phyloP scores from a whole-genome alignment of 495 filamentous ascomycete species.

The Annulohypoxylon stygium region DNA sequence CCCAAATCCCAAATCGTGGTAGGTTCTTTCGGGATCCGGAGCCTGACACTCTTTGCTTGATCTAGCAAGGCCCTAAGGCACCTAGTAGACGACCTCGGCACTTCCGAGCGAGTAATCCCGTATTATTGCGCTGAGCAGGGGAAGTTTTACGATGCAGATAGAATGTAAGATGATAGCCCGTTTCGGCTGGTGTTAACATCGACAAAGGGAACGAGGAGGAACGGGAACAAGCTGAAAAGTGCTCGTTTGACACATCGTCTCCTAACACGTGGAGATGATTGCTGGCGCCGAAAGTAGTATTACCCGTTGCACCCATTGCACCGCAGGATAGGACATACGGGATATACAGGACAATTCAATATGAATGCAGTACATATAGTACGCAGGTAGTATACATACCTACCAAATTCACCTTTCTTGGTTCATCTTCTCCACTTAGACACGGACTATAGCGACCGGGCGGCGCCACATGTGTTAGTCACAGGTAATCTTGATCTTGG shows the following conservation, averaged over 20 bases:
- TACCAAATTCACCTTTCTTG: slow-evolving; percentile 11
- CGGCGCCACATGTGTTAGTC: slow-evolving; percentile 11
- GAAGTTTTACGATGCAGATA: neutral
- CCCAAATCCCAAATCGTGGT: slow-evolving; percentile 9
- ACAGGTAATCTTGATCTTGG: slow-evolving; percentile 29
- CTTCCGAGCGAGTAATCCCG: slow-evolving; percentile 13
- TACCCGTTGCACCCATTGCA: slow-evolving; percentile 19
- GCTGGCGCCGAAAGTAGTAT: slow-evolving; percentile 15
- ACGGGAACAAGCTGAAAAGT: neutral
- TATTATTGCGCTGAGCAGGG: slow-evolving; percentile 9
- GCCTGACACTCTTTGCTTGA: slow-evolving; percentile 13
- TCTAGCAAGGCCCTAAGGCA: slow-evolving; percentile 14
- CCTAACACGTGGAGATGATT: slow-evolving; percentile 40
- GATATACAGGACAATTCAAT: too few species aligned
- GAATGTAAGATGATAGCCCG: slow-evolving; percentile 15
- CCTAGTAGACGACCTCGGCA: slow-evolving; percentile 7
- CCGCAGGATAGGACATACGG: slow-evolving; percentile 16
- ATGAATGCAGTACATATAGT: neutral
- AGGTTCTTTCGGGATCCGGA: neutral
- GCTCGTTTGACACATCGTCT: slow-evolving; percentile 26
- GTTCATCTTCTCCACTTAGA: slow-evolving; percentile 33
- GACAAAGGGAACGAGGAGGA: neutral
- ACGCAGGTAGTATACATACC: neutral
- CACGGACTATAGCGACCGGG: slow-evolving; percentile 26
- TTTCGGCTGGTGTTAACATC: slow-evolving; percentile 3